A percentile compares a stretch with the other conserved stretches of the same genome.
Evolutionary conservation across 345 rosid genomes (phyloP).

Genomic region (Salix dunnii): DNA sequence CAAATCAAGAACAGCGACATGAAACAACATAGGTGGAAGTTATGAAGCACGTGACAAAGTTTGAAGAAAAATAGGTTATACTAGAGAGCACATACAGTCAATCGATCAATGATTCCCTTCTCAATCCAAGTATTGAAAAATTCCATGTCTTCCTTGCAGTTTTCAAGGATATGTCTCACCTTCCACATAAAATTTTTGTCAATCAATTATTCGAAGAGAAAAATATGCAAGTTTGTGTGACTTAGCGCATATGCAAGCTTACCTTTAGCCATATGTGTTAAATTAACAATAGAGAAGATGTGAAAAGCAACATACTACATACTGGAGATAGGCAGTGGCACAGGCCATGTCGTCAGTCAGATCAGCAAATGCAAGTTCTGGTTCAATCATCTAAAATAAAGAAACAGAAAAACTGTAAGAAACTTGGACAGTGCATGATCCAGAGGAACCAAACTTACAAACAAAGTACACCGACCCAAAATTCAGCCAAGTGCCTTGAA

Average conservation of each 20-base stretch:
- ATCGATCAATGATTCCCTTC: constrained; percentile 82
- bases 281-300: constrained; percentile 30
- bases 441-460: constrained; percentile 8
- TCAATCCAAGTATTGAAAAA: constrained; percentile 97
- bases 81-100: constrained; percentile 61
- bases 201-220: constrained; percentile 15
- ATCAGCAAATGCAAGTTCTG: constrained; percentile 98
- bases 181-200: constrained; percentile 29
- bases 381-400: constrained; percentile 83
- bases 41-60: constrained; percentile 7
- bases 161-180: constrained; percentile 82
- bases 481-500: constrained; percentile 92
- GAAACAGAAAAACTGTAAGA: constrained; percentile 13
- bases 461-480: constrained; percentile 58
- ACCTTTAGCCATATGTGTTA: constrained; percentile 9
- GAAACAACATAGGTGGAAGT: neutral
- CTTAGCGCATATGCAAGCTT: neutral
- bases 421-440: neutral
- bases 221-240: neutral
- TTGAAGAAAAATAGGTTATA: constrained; percentile 23
- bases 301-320: constrained; percentile 88
- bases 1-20: neutral
- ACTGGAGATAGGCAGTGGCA: constrained; percentile 99
- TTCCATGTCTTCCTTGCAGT: constrained; percentile 98
- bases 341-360: constrained; percentile 97